phyloP scores from a whole-genome alignment of 2,329 filamentous ascomycete genomes.

The Lachnellula willkommii region DNA sequence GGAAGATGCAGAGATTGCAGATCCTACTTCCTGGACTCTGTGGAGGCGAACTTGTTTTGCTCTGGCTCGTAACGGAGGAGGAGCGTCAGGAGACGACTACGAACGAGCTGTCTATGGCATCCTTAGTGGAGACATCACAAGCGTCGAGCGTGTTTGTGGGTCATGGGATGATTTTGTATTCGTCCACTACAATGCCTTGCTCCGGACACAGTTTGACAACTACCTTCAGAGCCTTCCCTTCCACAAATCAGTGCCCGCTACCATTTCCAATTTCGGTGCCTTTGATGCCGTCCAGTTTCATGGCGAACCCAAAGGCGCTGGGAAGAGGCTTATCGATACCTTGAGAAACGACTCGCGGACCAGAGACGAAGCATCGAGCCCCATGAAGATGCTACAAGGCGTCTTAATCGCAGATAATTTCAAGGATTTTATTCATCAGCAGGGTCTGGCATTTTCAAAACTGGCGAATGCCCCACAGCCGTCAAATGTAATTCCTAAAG shows the following conservation, averaged over 20 bases:
- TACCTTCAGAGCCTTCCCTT: constrained; percentile 57
- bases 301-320: constrained; percentile 48
- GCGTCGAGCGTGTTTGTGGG: constrained; percentile 69
- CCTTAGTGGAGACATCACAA: constrained; percentile 76
- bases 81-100: constrained; percentile 53
- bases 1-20: constrained; percentile 40
- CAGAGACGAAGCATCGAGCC: constrained; percentile 53
- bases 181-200: constrained; percentile 77
- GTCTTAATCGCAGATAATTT: constrained; percentile 64
- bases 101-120: constrained; percentile 88
- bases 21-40: constrained; percentile 49
- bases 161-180: constrained; percentile 86
- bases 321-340: constrained; percentile 53
- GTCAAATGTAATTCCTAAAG: constrained; percentile 42
- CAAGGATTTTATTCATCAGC: constrained; percentile 52
- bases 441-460: constrained; percentile 49
- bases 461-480: constrained; percentile 39
- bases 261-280: constrained; percentile 54
- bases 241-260: constrained; percentile 46
- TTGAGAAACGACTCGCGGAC: constrained; percentile 54
- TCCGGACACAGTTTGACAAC: constrained; percentile 72
- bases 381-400: constrained; percentile 71
- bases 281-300: constrained; percentile 62
- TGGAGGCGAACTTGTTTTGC: constrained; percentile 77
- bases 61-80: constrained; percentile 61